A percentile compares a stretch with the other conserved stretches of the same genome.
phyloP scores from a whole-genome alignment of 306 rosid species.

The Vigna radiata region DNA sequence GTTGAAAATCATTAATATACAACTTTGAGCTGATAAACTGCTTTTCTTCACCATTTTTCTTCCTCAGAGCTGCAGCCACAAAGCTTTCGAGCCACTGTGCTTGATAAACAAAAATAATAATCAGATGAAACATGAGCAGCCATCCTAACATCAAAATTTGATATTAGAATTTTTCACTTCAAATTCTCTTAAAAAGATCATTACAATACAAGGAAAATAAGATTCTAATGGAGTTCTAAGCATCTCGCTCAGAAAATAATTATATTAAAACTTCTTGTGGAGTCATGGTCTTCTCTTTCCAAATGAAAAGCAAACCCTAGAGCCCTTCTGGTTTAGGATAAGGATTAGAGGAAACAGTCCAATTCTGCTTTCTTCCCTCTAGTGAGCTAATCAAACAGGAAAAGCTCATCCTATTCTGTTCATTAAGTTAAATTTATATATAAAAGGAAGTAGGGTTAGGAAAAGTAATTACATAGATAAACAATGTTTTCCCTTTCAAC shows the following conservation, averaged over 20 bases:
- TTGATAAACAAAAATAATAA: conserved; percentile 41
- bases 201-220: conserved; percentile 6
- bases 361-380: neutral
- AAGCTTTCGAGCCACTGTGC: conserved; percentile 90
- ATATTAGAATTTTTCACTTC: conserved; percentile 1
- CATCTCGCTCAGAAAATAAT: neutral
- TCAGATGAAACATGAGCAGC: conserved; percentile 1
- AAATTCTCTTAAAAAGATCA: neutral
- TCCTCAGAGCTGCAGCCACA: conserved; percentile 83
- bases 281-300: neutral
- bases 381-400: neutral
- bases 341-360: neutral
- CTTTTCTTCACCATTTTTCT: conserved; percentile 76
- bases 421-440: neutral
- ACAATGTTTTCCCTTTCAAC: neutral
- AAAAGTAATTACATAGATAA: neutral
- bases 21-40: conserved; percentile 74
- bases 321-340: neutral
- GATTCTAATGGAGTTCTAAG: neutral
- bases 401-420: neutral
- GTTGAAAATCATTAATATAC: conserved; percentile 63
- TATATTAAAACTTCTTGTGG: neutral
- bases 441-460: neutral
- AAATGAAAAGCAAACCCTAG: neutral
- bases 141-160: conserved; percentile 9